phyloP scores from a whole-genome alignment of 495 filamentous ascomycete species.

The Penicillium paxilli region DNA sequence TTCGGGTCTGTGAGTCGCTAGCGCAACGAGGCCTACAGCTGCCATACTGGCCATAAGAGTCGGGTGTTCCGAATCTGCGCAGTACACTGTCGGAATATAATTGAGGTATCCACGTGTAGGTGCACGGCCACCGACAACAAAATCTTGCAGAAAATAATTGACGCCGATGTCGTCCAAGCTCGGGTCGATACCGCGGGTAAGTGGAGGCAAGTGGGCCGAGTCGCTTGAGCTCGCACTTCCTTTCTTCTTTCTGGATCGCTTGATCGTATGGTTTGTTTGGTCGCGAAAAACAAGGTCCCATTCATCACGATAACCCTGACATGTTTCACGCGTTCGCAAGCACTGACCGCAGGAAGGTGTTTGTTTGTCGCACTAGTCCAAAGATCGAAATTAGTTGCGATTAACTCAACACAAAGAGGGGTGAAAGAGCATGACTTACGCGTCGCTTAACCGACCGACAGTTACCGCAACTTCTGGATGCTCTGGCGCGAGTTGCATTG shows the following conservation, averaged over 20 bases:
- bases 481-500: not conserved
- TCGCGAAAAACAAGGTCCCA: constrained; percentile 50
- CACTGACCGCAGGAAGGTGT: constrained; percentile 29
- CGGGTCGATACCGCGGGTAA: constrained; percentile 7
- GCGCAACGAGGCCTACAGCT: constrained; percentile 44
- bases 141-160: constrained; percentile 39
- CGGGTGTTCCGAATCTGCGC: constrained; percentile 26
- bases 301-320: constrained; percentile 29
- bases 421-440: too few relatives aligned
- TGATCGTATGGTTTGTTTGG: constrained; percentile 29
- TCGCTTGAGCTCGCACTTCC: not conserved
- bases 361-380: constrained; percentile 30
- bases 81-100: constrained; percentile 25
- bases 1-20: constrained; percentile 32
- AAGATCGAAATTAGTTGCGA: too few relatives aligned
- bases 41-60: constrained; percentile 41
- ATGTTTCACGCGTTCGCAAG: constrained; percentile 20
- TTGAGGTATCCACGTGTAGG: constrained; percentile 35
- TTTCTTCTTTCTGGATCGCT: constrained; percentile 15
- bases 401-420: too few relatives aligned
- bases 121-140: constrained; percentile 22
- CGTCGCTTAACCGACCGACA: constrained; percentile 10
- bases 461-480: constrained; percentile 11
- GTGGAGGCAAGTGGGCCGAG: not conserved
- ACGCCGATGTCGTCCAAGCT: constrained; percentile 28